Evolutionary conservation across 2,329 filamentous ascomycete species (phyloP).

Genomic region (Arthrobotrys iridis): DNA sequence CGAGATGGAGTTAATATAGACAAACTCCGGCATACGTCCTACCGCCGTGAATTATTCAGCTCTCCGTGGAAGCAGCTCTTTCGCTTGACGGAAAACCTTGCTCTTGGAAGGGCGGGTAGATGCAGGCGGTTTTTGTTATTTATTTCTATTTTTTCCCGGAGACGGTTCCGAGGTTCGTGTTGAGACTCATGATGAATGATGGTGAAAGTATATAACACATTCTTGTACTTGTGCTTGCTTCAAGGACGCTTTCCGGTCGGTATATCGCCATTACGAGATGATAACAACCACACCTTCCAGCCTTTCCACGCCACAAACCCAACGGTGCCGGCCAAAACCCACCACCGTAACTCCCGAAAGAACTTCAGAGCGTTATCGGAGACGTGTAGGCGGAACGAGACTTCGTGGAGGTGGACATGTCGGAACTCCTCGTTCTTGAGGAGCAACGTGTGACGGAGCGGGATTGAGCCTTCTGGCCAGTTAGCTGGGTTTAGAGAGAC

Average conservation of each 20-base stretch:
- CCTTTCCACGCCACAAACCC: constrained; percentile 34
- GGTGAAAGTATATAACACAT: too few species aligned
- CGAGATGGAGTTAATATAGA: not conserved
- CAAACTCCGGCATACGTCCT: constrained; percentile 18
- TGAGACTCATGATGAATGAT: too few species aligned
- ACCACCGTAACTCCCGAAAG: constrained; percentile 35
- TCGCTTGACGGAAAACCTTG: too few species aligned
- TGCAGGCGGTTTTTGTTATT: too few species aligned
- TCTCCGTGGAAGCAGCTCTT: too few species aligned
- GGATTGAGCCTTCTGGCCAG: constrained; percentile 49
- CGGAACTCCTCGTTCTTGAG: constrained; percentile 34
- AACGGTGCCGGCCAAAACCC: constrained; percentile 9
- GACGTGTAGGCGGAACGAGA: constrained; percentile 23
- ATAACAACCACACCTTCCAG: constrained; percentile 1
- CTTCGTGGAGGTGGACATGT: constrained; percentile 31
- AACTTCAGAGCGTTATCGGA: constrained; percentile 15
- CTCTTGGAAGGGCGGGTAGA: too few species aligned
- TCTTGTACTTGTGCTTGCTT: too few species aligned
- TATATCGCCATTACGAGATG: not conserved
- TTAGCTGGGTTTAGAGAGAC: constrained; percentile 51
- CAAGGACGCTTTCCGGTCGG: too few species aligned
- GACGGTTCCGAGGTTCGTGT: too few species aligned
- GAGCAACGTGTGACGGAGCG: constrained; percentile 31
- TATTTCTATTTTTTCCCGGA: too few species aligned
- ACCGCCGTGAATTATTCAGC: constrained; percentile 37